These are phyloP conservation scores for Globisporangium irregulare DNA, from an alignment of 352 stramenopile genomes.

Conservation along the genomic window DNA sequence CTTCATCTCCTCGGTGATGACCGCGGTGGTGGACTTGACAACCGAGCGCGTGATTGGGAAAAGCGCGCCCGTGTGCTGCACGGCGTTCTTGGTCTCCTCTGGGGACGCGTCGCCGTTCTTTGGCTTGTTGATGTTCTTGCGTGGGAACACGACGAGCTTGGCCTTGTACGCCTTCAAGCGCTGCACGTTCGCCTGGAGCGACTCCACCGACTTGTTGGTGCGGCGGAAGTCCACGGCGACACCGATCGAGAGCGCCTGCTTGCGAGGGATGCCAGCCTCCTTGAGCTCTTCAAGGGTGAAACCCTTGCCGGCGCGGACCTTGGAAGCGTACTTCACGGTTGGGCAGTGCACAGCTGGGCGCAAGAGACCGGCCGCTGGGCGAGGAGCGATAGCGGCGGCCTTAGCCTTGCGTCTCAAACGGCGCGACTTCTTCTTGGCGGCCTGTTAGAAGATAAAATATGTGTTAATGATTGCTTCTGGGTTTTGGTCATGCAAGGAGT, in stretches of 20 bases:
- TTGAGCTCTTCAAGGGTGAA: slow-evolving; percentile 99
- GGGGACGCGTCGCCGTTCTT: slow-evolving; percentile 93
- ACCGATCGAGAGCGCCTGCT: slow-evolving; percentile 96
- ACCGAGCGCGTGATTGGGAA: slow-evolving; percentile 77
- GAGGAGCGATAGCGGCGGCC: slow-evolving; percentile 96
- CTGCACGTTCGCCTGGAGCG: slow-evolving; percentile 96
- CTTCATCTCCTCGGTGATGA: slow-evolving; percentile 89
- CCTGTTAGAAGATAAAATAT: slow-evolving; percentile 79
- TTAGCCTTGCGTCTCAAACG: slow-evolving; percentile 94
- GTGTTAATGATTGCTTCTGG: slow-evolving; percentile 9
- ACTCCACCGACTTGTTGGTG: slow-evolving; percentile 97
- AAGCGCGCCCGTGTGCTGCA: slow-evolving; percentile 85
- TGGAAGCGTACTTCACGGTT: slow-evolving; percentile 98
- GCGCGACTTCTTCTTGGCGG: slow-evolving; percentile 97
- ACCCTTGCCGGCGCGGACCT: slow-evolving; percentile 96
- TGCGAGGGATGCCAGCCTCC: slow-evolving; percentile 94
- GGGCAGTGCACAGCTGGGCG: slow-evolving; percentile 97
- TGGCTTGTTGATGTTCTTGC: slow-evolving; percentile 93
- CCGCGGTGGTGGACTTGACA: slow-evolving; percentile 70
- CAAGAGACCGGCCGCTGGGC: slow-evolving; percentile 94
- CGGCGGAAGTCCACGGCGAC: slow-evolving; percentile 98
- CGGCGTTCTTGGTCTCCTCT: slow-evolving; percentile 90
- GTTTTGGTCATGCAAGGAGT: too few species aligned
- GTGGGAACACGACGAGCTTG: slow-evolving; percentile 98
- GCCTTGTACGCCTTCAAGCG: slow-evolving; percentile 99